Evolutionary conservation across 306 rosid genomes (phyloP).

Genomic region (Cucumis cinereus): DNA sequence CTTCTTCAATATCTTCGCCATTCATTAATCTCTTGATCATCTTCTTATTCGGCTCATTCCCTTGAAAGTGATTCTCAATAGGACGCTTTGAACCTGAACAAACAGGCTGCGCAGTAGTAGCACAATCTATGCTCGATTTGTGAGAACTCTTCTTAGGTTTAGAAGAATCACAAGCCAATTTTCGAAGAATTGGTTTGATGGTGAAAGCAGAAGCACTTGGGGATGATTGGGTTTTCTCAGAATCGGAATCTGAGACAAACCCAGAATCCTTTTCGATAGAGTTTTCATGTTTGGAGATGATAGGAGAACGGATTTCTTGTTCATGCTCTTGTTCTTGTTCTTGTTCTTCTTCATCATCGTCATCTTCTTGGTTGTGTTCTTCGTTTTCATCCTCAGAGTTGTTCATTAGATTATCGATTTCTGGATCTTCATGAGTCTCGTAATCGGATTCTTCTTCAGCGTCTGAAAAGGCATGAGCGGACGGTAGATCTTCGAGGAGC

Average conservation of each 20-base stretch:
- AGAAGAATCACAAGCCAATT: constrained; percentile 10
- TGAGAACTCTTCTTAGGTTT: constrained; percentile 4
- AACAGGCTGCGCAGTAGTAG: constrained; percentile 14
- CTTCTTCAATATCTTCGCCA: constrained; percentile 24
- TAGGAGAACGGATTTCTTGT: not conserved
- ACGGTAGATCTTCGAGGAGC: constrained; percentile 15
- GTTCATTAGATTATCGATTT: constrained; percentile 6
- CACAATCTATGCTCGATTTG: not conserved
- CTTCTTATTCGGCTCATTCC: constrained; percentile 8
- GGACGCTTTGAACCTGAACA: not conserved
- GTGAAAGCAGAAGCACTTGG: constrained; percentile 38
- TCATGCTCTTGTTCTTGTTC: not conserved
- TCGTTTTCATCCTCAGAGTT: not conserved
- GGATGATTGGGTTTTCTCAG: constrained; percentile 19
- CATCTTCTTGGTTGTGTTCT: constrained; percentile 3
- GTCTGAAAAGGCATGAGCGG: constrained; percentile 10
- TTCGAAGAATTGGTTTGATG: constrained; percentile 29
- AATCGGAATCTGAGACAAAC: constrained; percentile 27
- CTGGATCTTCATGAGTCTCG: constrained; percentile 9
- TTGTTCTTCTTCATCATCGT: not conserved
- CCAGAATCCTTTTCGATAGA: constrained; percentile 11
- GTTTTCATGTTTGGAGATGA: not conserved
- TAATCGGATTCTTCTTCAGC: constrained; percentile 19
- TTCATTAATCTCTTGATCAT: constrained; percentile 12
- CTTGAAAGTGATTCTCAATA: constrained; percentile 5